phyloP scores from a whole-genome alignment of 345 rosid species.

The Acer yangbiense region DNA sequence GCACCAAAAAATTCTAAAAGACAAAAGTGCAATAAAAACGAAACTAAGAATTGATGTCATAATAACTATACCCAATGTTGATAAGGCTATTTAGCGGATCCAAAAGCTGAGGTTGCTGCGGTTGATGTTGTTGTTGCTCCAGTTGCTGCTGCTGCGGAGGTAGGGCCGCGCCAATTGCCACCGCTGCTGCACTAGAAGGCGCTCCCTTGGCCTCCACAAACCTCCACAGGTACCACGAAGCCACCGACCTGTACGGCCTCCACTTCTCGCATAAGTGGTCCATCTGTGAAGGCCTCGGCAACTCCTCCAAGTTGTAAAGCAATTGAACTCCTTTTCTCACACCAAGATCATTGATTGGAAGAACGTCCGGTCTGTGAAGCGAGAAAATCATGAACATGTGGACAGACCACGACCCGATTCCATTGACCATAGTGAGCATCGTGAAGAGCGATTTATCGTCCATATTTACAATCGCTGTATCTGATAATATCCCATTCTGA shows the following conservation, averaged over 20 bases:
- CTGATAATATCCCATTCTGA: constrained; percentile 84
- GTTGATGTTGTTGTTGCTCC: constrained; percentile 52
- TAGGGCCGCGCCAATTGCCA: constrained; percentile 51
- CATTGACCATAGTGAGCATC: constrained; percentile 98
- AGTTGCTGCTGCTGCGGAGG: constrained; percentile 52
- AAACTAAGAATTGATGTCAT: constrained; percentile 30
- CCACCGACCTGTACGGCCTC: constrained; percentile 98
- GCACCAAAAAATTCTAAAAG: neutral
- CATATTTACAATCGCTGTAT: constrained; percentile 76
- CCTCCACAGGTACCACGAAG: constrained; percentile 93
- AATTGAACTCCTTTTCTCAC: constrained; percentile 91
- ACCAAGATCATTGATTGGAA: constrained; percentile 88
- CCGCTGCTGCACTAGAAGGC: constrained; percentile 62
- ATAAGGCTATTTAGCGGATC: constrained; percentile 89
- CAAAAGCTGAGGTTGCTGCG: constrained; percentile 66
- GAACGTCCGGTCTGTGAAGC: constrained; percentile 92
- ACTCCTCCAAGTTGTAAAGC: constrained; percentile 67
- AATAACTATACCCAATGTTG: constrained; percentile 70
- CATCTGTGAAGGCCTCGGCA: constrained; percentile 97
- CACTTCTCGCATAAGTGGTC: constrained; percentile 86
- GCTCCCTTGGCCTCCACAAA: constrained; percentile 70
- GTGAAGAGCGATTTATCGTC: constrained; percentile 94
- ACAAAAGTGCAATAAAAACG: constrained; percentile 14
- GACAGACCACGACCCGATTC: constrained; percentile 98
- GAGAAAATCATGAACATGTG: constrained; percentile 98